Base-by-base conservation (phyloP, 352 stramenopile species). In the Heterotrichella gracilis region DNA sequence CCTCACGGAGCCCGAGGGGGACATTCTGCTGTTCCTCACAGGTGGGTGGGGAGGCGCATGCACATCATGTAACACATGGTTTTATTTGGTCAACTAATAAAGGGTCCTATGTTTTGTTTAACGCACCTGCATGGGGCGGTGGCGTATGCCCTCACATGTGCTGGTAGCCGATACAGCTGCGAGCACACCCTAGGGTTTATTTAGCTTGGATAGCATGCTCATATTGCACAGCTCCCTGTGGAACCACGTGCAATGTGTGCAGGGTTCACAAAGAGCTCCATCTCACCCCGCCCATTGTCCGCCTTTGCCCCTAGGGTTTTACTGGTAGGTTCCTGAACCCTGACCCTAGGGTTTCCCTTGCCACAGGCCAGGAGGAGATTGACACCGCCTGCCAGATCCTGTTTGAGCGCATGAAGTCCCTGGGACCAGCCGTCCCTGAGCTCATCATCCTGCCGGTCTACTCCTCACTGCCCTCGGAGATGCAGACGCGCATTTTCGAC, bases 401-500 rank as follows among this genome's bases (percentile, higher is more conserved):
- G 0, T 95, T 91, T 77, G 87, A 92, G 69, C 53, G 90, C 63
- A 96, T 99, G 80, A 92, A 98, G 76, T 82, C 84, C 2, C 77
- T 98, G 22, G 88, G 92, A 42, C 87, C 93, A 69, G 75, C 95
- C 17, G 89, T 89, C 2, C 90, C 91, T 0, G 89, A 96, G 73
- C 80, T 99, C 3, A 93, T 97, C 69, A 95, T 98, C 71, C 80
- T 96, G 0, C 92, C 93, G 2, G 89, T 96, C 1, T 98, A 98
- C 75, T 92, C 87, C 69, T 85, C 92, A 0, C 78, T 98, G 25
- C 92, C 92, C 40, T 94, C 86, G 0, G 92, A 98, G 77, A 95
- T 97, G 88, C 93, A 99, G 78, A 94, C 86, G 9, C 82, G 87
- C 2, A 97, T 98, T 72, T 98, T 99, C 73, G 90, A 98, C 76